Conservation (phyloP, 164 flowering plant species). For the Malania oleifera region DNA sequence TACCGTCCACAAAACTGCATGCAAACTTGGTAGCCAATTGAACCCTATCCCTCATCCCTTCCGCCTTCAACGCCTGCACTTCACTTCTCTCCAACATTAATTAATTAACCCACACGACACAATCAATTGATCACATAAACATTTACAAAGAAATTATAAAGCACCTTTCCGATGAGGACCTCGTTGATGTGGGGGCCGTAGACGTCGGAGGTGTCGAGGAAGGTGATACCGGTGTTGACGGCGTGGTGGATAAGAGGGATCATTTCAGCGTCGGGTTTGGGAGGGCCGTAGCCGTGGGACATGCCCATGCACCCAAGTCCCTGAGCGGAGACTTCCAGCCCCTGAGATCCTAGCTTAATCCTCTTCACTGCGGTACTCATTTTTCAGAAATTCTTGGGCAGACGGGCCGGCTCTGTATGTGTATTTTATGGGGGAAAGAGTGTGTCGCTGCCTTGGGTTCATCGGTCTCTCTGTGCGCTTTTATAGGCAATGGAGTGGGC, state of each 20-base stretch:
- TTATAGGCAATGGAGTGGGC: no score
- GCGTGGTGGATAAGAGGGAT: conserved; percentile 34
- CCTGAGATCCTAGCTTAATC: conserved; percentile 32
- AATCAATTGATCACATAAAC: no score
- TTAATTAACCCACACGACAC: background rate
- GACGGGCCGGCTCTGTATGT: no score
- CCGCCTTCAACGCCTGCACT: conserved; percentile 2
- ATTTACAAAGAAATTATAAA: no score
- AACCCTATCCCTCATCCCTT: background rate
- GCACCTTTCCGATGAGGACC: conserved; percentile 30
- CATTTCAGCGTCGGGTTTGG: conserved; percentile 30
- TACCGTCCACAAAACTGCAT: background rate
- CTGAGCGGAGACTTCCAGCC: conserved; percentile 32
- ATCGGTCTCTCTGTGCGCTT: no score
- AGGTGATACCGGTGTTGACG: conserved; percentile 28
- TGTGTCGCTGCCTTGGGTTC: no score
- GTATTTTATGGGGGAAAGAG: no score
- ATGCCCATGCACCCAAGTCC: conserved; percentile 41
- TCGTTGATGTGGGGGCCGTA: conserved; percentile 37
- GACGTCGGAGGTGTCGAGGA: conserved; percentile 37
- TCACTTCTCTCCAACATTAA: background rate
- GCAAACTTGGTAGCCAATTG: conserved; percentile 1
- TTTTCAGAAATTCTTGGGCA: no score
- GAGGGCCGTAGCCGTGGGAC: conserved; percentile 31
- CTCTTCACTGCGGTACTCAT: conserved; percentile 20